phyloP scores from a whole-genome alignment of 1,284 basidiomycete genomes.

The Puccinia novopanici region DNA sequence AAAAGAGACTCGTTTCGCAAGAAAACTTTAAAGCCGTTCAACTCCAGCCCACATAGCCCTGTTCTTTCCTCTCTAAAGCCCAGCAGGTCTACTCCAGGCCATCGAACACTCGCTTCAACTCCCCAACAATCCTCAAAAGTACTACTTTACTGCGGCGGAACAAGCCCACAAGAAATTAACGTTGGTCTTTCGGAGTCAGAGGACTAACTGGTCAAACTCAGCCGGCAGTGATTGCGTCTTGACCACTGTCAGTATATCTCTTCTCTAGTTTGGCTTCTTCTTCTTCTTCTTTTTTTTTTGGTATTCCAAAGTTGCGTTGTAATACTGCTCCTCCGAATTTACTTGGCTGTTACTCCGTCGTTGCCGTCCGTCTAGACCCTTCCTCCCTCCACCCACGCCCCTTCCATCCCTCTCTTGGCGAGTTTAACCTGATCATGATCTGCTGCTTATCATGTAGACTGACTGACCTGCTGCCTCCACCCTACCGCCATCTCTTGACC shows the following conservation, averaged over 20 bases:
- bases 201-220: not conserved
- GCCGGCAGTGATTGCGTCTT: conserved; percentile 1
- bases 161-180: not conserved
- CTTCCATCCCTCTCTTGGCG: conserved; percentile 25
- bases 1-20: not conserved
- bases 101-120: not conserved
- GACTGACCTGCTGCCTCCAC: not conserved
- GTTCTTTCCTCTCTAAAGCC: conserved; percentile 21
- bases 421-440: not conserved
- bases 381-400: not conserved
- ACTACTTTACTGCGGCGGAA: not conserved
- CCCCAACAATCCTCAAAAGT: not conserved
- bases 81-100: conserved; percentile 3
- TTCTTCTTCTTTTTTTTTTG: not conserved
- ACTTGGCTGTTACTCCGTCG: not conserved
- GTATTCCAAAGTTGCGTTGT: not conserved
- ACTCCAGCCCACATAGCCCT: conserved; percentile 6
- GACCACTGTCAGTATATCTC: not conserved
- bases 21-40: conserved; percentile 16
- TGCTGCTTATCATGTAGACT: too few species aligned
- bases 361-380: not conserved
- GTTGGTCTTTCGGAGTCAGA: not conserved
- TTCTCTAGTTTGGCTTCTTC: not conserved
- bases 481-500: conserved; percentile 7
- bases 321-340: conserved; percentile 8